These are phyloP conservation scores for Lichtheimia ramosa DNA, from an alignment of 371 early-diverging fungal species.

Conservation along the genomic window DNA sequence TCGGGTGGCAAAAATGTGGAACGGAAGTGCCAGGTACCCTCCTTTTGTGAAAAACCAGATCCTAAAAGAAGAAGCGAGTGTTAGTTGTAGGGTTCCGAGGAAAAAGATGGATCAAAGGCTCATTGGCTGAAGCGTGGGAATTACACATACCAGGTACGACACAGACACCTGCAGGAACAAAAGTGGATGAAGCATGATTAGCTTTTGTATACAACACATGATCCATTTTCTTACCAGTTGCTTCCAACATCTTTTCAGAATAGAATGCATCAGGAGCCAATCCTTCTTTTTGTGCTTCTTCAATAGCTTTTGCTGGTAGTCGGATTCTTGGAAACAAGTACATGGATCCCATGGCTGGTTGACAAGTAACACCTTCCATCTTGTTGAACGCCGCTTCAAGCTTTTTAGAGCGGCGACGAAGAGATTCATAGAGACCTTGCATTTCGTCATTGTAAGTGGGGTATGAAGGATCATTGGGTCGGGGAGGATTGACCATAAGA, in stretches of 20 bases:
- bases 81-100: not conserved
- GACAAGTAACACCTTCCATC: constrained; percentile 86
- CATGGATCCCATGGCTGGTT: constrained; percentile 92
- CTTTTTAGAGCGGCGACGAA: constrained; percentile 76
- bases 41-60: constrained; percentile 89
- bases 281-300: constrained; percentile 66
- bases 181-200: too few species aligned
- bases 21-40: constrained; percentile 93
- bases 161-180: constrained; percentile 25
- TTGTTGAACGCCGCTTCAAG: constrained; percentile 79
- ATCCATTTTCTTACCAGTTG: constrained; percentile 65
- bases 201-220: too few species aligned
- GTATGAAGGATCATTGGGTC: constrained; percentile 76
- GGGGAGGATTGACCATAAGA: constrained; percentile 94
- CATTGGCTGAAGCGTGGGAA: not conserved
- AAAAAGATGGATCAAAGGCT: not conserved
- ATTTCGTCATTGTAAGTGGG: constrained; percentile 75
- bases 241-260: constrained; percentile 85
- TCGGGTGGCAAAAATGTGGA: constrained; percentile 96
- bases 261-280: constrained; percentile 87
- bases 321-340: constrained; percentile 90
- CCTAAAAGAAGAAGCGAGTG: constrained; percentile 10
- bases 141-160: constrained; percentile 58
- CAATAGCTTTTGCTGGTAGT: constrained; percentile 75
- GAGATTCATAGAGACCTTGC: constrained; percentile 75